These are phyloP conservation scores for Echeveria elegans DNA, from an alignment of 164 flowering plant genomes.

Conservation along the genomic window DNA sequence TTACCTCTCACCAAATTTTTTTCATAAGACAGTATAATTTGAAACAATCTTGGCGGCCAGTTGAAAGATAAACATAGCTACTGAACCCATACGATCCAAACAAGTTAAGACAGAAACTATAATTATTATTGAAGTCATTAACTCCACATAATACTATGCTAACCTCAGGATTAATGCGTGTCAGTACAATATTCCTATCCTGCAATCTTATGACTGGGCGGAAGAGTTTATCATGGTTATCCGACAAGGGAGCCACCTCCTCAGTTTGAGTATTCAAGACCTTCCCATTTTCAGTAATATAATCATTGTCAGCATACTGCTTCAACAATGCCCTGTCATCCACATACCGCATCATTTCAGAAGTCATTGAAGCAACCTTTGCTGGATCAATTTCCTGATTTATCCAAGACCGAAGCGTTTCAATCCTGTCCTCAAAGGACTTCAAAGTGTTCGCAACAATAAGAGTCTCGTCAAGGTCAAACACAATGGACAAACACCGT, in stretches of 20 bases:
- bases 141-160: not conserved
- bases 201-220: conserved; percentile 79
- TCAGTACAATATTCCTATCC: conserved; percentile 75
- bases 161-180: conserved; percentile 98
- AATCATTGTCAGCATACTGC: conserved; percentile 70
- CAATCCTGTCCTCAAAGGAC: conserved; percentile 91
- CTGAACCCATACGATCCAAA: not conserved
- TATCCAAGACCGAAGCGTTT: conserved; percentile 54
- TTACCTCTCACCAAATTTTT: not conserved
- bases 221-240: conserved; percentile 42
- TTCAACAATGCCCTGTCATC: conserved; percentile 75
- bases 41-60: not conserved
- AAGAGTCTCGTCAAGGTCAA: conserved; percentile 95
- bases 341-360: conserved; percentile 65
- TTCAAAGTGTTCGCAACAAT: conserved; percentile 96
- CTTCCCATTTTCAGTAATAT: conserved; percentile 61
- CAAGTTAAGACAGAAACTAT: not conserved
- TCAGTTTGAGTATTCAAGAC: too few relatives aligned
- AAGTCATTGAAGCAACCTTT: conserved; percentile 59
- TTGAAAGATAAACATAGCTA: not conserved
- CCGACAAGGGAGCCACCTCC: too few relatives aligned
- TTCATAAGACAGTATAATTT: too few relatives aligned
- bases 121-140: not conserved
- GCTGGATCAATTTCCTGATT: conserved; percentile 52
- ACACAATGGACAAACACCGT: conserved; percentile 79